phyloP scores from a whole-genome alignment of 805 yeast genomes.

The Cyberlindnera japonica region DNA sequence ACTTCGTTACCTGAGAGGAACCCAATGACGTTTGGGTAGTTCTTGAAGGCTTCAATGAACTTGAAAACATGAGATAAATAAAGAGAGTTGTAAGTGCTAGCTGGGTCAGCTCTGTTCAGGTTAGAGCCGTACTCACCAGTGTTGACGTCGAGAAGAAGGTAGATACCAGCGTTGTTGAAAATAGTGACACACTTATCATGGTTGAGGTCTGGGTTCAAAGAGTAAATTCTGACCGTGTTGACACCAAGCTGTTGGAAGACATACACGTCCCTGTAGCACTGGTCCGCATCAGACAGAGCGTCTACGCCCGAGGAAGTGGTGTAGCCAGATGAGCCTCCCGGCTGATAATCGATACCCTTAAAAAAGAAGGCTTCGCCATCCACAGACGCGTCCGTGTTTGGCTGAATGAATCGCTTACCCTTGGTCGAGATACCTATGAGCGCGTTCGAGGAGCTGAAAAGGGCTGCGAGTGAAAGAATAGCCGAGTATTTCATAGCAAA shows the following conservation, averaged over 20 bases:
- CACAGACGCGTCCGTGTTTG: conserved; percentile 39
- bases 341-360: conserved; percentile 89
- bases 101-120: conserved; percentile 68
- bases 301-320: conserved; percentile 40
- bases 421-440: conserved; percentile 53
- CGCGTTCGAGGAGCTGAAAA: conserved; percentile 30
- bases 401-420: conserved; percentile 58
- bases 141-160: conserved; percentile 81
- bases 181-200: conserved; percentile 92
- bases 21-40: conserved; percentile 81
- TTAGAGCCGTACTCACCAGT: conserved; percentile 65
- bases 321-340: conserved; percentile 78
- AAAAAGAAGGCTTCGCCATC: conserved; percentile 67
- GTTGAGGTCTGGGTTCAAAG: conserved; percentile 74
- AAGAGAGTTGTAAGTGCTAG: conserved; percentile 61
- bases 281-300: conserved; percentile 64
- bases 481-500: conserved; percentile 6
- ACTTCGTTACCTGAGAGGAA: conserved; percentile 92
- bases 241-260: conserved; percentile 76
- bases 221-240: conserved; percentile 82
- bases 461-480: conserved; percentile 4
- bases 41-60: conserved; percentile 78
- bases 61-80: conserved; percentile 80
- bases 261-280: conserved; percentile 77
- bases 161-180: conserved; percentile 87